These are phyloP conservation scores for Talaromyces thailandensis DNA, from an alignment of 495 filamentous ascomycete genomes.

Conservation along the genomic window DNA sequence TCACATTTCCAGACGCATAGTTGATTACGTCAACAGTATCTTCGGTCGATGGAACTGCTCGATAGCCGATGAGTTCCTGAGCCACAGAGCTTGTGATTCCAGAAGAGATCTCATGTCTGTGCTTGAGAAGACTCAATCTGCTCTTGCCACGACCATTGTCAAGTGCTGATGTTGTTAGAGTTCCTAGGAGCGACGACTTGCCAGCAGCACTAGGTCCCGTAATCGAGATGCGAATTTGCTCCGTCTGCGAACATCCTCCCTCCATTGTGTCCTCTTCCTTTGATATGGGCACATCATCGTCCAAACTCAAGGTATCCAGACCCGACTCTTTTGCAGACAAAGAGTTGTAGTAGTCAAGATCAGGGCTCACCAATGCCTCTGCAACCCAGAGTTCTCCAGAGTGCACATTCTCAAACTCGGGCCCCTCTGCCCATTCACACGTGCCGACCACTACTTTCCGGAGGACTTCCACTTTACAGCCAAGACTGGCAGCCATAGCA, in stretches of 20 bases:
- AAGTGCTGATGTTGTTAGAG: conserved; percentile 73
- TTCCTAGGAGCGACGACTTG: conserved; percentile 86
- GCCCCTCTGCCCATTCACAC: conserved; percentile 63
- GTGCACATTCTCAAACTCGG: conserved; percentile 18
- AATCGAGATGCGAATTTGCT: conserved; percentile 85
- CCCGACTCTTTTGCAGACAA: conserved; percentile 7
- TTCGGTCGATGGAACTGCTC: conserved; percentile 15
- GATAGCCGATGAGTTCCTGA: conserved; percentile 85
- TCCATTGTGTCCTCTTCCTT: conserved; percentile 7
- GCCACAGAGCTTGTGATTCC: conserved; percentile 90
- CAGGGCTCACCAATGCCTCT: conserved; percentile 70
- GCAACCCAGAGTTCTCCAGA: conserved; percentile 71
- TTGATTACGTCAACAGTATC: conserved; percentile 60
- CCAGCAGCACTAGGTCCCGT: conserved; percentile 88
- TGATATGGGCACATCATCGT: not conserved
- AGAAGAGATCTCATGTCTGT: conserved; percentile 87
- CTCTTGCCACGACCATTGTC: conserved; percentile 92
- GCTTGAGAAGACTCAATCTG: conserved; percentile 77
- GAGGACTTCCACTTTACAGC: conserved; percentile 77
- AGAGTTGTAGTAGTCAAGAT: conserved; percentile 34
- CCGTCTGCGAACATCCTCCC: conserved; percentile 33
- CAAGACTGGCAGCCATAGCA: conserved; percentile 84
- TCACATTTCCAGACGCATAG: conserved; percentile 76
- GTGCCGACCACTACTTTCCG: conserved; percentile 79
- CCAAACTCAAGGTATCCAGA: conserved; percentile 3